phyloP scores from a whole-genome alignment of 140 eudicot species.

The Anethum foeniculum region DNA sequence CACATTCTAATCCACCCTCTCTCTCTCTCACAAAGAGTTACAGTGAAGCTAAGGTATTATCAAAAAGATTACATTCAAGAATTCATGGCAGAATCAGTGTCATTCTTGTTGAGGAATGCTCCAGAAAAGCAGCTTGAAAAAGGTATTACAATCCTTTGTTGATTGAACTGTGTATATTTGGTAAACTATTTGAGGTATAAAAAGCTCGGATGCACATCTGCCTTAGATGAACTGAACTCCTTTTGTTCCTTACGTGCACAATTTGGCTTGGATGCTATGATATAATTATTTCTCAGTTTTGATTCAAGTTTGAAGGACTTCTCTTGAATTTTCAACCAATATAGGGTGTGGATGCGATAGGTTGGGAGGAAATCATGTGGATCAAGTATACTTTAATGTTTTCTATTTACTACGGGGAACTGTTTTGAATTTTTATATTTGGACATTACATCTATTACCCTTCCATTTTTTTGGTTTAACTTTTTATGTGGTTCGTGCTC shows the following conservation, averaged over 20 bases:
- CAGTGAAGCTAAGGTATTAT: constrained; percentile 61
- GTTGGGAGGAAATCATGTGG: not conserved
- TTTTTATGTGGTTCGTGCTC: not conserved
- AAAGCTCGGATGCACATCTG: not conserved
- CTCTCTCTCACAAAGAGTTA: constrained; percentile 33
- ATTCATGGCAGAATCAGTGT: constrained; percentile 73
- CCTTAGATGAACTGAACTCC: not conserved
- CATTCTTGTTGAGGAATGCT: constrained; percentile 74
- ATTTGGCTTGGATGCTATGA: not conserved
- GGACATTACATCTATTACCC: not conserved
- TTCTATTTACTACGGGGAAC: not conserved
- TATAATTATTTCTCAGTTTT: not conserved
- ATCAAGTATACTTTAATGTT: not conserved
- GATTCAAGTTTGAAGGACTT: not conserved
- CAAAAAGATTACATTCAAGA: constrained; percentile 71
- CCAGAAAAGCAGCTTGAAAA: constrained; percentile 48
- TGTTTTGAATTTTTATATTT: not conserved
- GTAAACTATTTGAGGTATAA: not conserved
- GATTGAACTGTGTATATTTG: not conserved
- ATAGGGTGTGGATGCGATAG: not conserved
- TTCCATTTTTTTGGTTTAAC: not conserved
- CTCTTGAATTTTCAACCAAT: not conserved
- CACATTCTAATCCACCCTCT: not conserved
- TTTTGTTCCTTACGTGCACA: not conserved
- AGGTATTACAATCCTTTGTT: constrained; percentile 32